Evolutionary conservation across 2,329 filamentous ascomycete species (phyloP).

Genomic region (Apiospora arundinis): DNA sequence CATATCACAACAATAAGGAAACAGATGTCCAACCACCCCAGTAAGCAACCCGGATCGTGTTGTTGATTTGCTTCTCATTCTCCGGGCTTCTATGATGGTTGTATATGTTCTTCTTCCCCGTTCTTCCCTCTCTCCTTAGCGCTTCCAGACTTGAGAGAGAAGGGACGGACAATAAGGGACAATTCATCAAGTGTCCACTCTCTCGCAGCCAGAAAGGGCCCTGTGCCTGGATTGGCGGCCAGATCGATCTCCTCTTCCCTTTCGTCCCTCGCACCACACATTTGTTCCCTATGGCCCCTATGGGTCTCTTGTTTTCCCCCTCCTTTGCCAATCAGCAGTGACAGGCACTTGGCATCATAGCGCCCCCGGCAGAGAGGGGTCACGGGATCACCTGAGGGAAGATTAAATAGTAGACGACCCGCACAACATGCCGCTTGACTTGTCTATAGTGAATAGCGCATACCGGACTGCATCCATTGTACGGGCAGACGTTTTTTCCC

Average conservation of each 20-base stretch:
- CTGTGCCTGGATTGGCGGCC: background rate
- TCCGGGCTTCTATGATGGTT: background rate
- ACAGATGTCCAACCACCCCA: background rate
- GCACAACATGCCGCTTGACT: background rate
- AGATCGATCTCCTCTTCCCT: conserved; percentile 2
- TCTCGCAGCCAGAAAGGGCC: background rate
- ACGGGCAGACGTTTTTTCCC: background rate
- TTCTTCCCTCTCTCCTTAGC: background rate
- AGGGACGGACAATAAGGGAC: too few species aligned
- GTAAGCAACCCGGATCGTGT: background rate
- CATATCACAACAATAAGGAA: background rate
- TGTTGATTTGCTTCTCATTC: background rate
- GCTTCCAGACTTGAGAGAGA: background rate
- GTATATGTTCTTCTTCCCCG: background rate
- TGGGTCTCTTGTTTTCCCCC: background rate
- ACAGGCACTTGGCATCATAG: conserved; percentile 14
- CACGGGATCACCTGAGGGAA: conserved; percentile 7
- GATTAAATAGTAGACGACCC: background rate
- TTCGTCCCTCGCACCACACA: background rate
- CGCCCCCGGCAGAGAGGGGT: background rate
- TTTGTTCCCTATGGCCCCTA: background rate
- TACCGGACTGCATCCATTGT: background rate
- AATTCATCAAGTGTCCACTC: conserved; percentile 6
- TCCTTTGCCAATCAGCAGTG: background rate
- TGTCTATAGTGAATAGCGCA: background rate